phyloP scores from a whole-genome alignment of 352 stramenopile genomes.

The Globisporangium emineosum region DNA sequence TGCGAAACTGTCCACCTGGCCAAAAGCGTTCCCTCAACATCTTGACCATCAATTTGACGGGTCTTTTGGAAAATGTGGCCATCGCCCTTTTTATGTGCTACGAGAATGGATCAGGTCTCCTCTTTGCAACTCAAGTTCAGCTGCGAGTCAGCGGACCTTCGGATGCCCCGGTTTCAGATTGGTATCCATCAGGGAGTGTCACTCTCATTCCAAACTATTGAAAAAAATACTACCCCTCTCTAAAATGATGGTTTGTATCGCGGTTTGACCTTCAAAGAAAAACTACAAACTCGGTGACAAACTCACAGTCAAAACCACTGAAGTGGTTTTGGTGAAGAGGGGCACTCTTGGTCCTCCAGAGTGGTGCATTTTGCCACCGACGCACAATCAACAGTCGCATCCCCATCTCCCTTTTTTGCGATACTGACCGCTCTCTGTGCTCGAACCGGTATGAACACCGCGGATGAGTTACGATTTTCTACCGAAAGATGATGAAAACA shows the following conservation, averaged over 20 bases:
- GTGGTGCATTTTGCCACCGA: neutral
- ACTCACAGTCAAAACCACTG: neutral
- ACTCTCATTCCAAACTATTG: neutral
- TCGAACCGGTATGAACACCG: neutral
- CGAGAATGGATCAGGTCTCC: neutral
- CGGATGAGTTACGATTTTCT: neutral
- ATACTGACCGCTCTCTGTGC: neutral
- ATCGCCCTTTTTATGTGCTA: neutral
- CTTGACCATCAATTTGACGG: neutral
- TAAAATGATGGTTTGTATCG: neutral
- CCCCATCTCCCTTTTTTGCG: neutral
- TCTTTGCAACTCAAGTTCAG: neutral
- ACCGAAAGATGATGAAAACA: constrained; percentile 7
- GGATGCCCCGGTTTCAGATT: neutral
- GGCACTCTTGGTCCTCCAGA: neutral
- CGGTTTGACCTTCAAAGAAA: neutral
- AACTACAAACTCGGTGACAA: no score
- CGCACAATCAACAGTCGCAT: constrained; percentile 1
- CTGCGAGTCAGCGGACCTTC: no score
- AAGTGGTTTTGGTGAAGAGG: no score
- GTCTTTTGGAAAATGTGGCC: neutral
- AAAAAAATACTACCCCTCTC: neutral
- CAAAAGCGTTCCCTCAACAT: no score
- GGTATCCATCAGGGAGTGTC: neutral
- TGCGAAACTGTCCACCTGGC: neutral